Conservation (phyloP, 1,284 basidiomycete species). For the Microbotryum saponariae region DNA sequence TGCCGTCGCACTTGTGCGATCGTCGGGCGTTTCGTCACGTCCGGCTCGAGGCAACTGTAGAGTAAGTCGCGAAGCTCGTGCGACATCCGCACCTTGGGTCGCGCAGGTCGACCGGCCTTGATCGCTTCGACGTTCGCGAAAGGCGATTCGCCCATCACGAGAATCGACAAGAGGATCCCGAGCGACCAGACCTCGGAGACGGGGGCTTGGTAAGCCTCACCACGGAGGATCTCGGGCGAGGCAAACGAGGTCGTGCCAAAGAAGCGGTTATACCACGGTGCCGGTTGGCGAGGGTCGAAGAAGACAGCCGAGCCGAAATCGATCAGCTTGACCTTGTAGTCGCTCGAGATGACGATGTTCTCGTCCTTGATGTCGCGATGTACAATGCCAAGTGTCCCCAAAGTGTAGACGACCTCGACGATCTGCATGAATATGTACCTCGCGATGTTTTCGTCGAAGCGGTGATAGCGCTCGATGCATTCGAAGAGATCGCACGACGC, state of each 20-base stretch:
- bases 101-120: slow-evolving; percentile 31
- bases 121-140: slow-evolving; percentile 69
- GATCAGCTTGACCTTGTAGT: slow-evolving; percentile 78
- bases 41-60: slow-evolving; percentile 62
- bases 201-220: slow-evolving; percentile 56
- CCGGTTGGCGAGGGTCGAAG: slow-evolving; percentile 56
- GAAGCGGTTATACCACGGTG: slow-evolving; percentile 55
- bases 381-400: slow-evolving; percentile 62
- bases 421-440: slow-evolving; percentile 78
- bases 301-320: slow-evolving; percentile 85
- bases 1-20: slow-evolving; percentile 66
- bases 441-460: slow-evolving; percentile 68
- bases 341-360: slow-evolving; percentile 73
- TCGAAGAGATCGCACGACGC: slow-evolving; percentile 86
- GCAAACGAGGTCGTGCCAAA: slow-evolving; percentile 69
- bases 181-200: slow-evolving; percentile 85
- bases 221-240: slow-evolving; percentile 64
- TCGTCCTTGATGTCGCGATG: slow-evolving; percentile 86
- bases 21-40: slow-evolving; percentile 58
- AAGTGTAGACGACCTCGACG: slow-evolving; percentile 71
- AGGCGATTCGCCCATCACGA: slow-evolving; percentile 75
- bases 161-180: slow-evolving; percentile 78
- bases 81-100: slow-evolving; percentile 37
- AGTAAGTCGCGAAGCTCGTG: slow-evolving; percentile 52
- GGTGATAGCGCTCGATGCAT: slow-evolving; percentile 79